Percentiles rank a stretch among this genome's conserved stretches.
These are phyloP conservation scores for Phytophthora brassicae DNA, from an alignment of 352 stramenopile species.

Conservation along the genomic window DNA sequence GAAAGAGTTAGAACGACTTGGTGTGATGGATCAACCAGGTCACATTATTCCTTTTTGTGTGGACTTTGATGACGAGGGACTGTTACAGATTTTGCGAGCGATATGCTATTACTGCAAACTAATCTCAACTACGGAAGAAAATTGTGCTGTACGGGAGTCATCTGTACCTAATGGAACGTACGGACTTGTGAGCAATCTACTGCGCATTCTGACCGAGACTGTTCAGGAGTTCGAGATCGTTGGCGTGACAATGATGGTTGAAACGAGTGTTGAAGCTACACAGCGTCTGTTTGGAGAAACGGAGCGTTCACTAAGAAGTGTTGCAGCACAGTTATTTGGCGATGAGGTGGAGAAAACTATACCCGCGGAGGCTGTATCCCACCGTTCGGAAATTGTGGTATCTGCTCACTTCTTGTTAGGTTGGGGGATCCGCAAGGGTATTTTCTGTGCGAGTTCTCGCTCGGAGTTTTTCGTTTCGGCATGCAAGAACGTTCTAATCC, in stretches of 20 bases:
- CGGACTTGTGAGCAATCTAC: slow-evolving; percentile 27
- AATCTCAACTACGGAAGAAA: slow-evolving; percentile 1
- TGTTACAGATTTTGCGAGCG: slow-evolving; percentile 39
- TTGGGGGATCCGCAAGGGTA: slow-evolving; percentile 43
- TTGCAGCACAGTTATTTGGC: slow-evolving; percentile 21
- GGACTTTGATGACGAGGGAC: slow-evolving; percentile 53
- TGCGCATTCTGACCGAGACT: slow-evolving; percentile 36
- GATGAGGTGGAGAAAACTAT: background rate
- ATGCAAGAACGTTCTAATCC: slow-evolving; percentile 14
- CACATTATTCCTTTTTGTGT: slow-evolving; percentile 68
- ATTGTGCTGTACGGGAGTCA: background rate
- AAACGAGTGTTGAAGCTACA: slow-evolving; percentile 18
- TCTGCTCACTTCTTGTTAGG: slow-evolving; percentile 39
- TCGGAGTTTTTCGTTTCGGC: slow-evolving; percentile 29
- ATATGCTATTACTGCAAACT: slow-evolving; percentile 25
- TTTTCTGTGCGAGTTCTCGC: slow-evolving; percentile 30
- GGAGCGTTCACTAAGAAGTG: slow-evolving; percentile 23
- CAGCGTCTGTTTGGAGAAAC: slow-evolving; percentile 28
- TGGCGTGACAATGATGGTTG: slow-evolving; percentile 26
- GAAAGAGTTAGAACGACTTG: slow-evolving; percentile 40
- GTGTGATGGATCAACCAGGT: slow-evolving; percentile 40
- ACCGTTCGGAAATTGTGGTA: slow-evolving; percentile 28
- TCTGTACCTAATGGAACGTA: background rate
- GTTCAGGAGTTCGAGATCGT: slow-evolving; percentile 46
- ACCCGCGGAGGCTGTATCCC: background rate